Conservation (phyloP, 768 basidiomycete species). For the Porphyrellus cyaneotinctus region DNA sequence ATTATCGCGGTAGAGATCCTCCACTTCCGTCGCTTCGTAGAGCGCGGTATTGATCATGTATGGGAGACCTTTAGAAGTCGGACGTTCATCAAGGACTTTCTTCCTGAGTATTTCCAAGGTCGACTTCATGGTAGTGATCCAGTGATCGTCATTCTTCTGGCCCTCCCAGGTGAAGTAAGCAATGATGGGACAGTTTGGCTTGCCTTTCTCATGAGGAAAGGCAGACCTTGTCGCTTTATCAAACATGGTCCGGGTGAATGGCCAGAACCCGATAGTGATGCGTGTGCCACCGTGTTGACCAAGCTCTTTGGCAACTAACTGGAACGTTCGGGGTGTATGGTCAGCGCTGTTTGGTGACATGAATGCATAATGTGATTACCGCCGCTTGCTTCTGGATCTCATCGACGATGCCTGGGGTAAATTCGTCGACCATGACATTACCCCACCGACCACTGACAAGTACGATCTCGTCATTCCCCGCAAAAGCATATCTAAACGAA, state of each 20-base stretch:
- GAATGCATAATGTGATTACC: not conserved
- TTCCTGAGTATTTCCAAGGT: not conserved
- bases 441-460: conserved; percentile 16
- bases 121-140: conserved; percentile 7
- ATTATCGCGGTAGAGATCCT: conserved; percentile 9
- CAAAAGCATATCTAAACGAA: not conserved
- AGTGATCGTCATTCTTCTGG: conserved; percentile 3
- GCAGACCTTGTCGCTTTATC: conserved; percentile 10
- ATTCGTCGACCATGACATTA: conserved; percentile 15
- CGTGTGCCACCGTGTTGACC: conserved; percentile 3
- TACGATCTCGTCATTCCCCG: not conserved
- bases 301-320: conserved; percentile 6
- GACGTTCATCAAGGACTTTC: conserved; percentile 5
- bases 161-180: conserved; percentile 14
- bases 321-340: not conserved
- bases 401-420: conserved; percentile 9
- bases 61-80: conserved; percentile 1
- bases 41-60: conserved; percentile 11
- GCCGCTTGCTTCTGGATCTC: not conserved
- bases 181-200: conserved; percentile 13
- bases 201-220: conserved; percentile 10
- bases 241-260: conserved; percentile 15
- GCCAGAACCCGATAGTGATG: conserved; percentile 10
- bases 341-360: not conserved
- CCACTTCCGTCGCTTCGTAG: not conserved